These are phyloP conservation scores for Coemansia sp. DNA, from an alignment of 192 early-diverging fungal species.

Conservation along the genomic window DNA sequence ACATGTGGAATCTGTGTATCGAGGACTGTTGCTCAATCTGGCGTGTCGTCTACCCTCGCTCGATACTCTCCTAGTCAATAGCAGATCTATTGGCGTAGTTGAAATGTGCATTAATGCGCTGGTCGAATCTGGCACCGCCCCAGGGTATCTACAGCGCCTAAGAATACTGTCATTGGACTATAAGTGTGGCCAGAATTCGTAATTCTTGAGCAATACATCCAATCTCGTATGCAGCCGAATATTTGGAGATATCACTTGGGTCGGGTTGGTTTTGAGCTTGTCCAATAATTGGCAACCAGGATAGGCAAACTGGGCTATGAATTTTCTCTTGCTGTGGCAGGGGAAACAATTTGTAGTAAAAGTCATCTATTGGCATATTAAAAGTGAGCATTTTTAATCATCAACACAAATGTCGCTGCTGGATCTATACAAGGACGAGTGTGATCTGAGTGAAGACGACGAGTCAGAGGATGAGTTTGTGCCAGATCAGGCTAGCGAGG, in stretches of 20 bases:
- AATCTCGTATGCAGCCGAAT: too few species aligned
- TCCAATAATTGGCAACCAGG: neutral
- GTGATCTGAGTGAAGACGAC: slow-evolving; percentile 7
- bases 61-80: neutral
- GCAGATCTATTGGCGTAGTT: neutral
- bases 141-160: neutral
- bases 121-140: neutral
- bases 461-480: slow-evolving; percentile 49
- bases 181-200: neutral
- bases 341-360: neutral
- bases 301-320: neutral
- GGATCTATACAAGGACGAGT: slow-evolving; percentile 44
- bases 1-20: neutral
- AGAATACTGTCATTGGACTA: neutral
- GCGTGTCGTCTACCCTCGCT: neutral
- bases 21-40: neutral
- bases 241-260: too few species aligned
- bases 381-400: neutral
- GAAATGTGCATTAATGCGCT: neutral
- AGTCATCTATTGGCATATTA: neutral
- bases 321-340: neutral
- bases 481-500: slow-evolving; percentile 15
- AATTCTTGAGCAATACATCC: neutral
- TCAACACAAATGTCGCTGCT: slow-evolving; percentile 41
- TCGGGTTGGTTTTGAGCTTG: too few species aligned